A percentile compares a stretch with the other conserved stretches of the same genome.
Evolutionary conservation across 768 basidiomycete genomes (phyloP).

Genomic region (Phallus indusiatus): DNA sequence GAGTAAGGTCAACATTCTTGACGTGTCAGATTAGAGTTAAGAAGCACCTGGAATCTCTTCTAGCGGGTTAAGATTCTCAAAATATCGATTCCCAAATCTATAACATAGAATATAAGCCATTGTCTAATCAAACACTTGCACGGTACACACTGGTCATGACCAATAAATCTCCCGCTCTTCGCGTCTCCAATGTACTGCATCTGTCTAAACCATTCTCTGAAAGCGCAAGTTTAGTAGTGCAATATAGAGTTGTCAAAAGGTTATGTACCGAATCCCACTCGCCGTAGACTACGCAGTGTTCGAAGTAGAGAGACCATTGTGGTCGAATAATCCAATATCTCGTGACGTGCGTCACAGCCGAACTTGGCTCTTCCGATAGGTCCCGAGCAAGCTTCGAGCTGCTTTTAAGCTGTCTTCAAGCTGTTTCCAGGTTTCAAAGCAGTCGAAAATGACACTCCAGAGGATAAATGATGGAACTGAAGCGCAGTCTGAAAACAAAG

Average conservation of each 20-base stretch:
- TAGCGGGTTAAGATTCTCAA: constrained; percentile 78
- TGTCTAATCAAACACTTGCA: background rate
- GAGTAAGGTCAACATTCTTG: constrained; percentile 1
- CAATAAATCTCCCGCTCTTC: constrained; percentile 71
- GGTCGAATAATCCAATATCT: background rate
- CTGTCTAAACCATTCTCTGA: constrained; percentile 75
- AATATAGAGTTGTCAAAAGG: background rate
- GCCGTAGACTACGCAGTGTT: constrained; percentile 66
- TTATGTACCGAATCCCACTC: constrained; percentile 44
- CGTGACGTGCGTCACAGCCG: background rate
- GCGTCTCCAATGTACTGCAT: constrained; percentile 93
- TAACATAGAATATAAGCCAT: background rate
- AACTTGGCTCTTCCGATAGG: background rate
- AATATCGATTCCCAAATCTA: constrained; percentile 92
- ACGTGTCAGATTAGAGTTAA: background rate
- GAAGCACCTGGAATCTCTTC: constrained; percentile 81
- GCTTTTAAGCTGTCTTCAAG: too few relatives aligned
- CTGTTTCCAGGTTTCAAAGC: too few relatives aligned
- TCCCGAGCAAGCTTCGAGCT: too few relatives aligned
- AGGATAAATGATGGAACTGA: too few relatives aligned
- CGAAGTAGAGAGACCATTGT: constrained; percentile 65
- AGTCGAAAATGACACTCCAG: too few relatives aligned
- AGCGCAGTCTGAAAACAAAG: too few relatives aligned
- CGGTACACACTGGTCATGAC: constrained; percentile 69
- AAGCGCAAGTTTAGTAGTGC: background rate